Evolutionary conservation across 2,329 filamentous ascomycete genomes (phyloP).

Genomic region (Cercospora zeae-maydis): DNA sequence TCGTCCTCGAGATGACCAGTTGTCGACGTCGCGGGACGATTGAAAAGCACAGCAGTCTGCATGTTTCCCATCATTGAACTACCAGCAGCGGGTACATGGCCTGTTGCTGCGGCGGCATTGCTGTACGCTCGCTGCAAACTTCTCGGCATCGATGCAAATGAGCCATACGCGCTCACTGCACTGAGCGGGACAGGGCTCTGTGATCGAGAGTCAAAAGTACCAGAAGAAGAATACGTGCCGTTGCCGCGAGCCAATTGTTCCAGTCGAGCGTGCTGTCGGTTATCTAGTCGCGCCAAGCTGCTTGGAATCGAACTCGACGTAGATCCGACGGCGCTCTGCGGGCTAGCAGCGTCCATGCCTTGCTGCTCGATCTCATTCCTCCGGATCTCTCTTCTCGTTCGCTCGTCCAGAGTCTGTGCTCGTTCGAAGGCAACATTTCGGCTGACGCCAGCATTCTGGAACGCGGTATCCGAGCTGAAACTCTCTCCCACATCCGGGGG

Average conservation of each 20-base stretch:
- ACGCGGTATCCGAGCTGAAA: constrained; percentile 30
- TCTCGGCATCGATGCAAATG: constrained; percentile 27
- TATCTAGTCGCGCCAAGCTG: constrained; percentile 2
- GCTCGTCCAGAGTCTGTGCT: constrained; percentile 3
- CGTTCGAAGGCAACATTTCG: neutral
- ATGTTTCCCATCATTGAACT: constrained; percentile 30
- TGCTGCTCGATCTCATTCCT: constrained; percentile 11
- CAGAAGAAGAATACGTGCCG: constrained; percentile 3
- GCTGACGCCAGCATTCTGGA: constrained; percentile 21
- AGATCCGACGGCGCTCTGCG: constrained; percentile 4
- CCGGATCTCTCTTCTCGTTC: neutral
- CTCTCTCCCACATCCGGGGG: constrained; percentile 25
- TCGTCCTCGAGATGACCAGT: constrained; percentile 25
- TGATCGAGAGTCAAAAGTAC: constrained; percentile 6
- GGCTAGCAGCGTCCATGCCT: constrained; percentile 1
- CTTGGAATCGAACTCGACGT: constrained; percentile 13
- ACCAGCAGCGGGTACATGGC: constrained; percentile 22
- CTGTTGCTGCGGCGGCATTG: constrained; percentile 29
- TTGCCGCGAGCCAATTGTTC: constrained; percentile 1
- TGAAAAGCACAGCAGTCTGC: constrained; percentile 28
- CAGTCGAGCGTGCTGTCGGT: constrained; percentile 1
- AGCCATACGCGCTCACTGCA: constrained; percentile 17
- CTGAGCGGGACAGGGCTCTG: constrained; percentile 10
- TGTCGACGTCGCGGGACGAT: constrained; percentile 9
- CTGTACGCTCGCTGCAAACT: constrained; percentile 34